Percentiles rank a stretch among this genome's conserved stretches.
Conservation (phyloP, 352 stramenopile genomes). For the Hyaloperonospora arabidopsidis region DNA sequence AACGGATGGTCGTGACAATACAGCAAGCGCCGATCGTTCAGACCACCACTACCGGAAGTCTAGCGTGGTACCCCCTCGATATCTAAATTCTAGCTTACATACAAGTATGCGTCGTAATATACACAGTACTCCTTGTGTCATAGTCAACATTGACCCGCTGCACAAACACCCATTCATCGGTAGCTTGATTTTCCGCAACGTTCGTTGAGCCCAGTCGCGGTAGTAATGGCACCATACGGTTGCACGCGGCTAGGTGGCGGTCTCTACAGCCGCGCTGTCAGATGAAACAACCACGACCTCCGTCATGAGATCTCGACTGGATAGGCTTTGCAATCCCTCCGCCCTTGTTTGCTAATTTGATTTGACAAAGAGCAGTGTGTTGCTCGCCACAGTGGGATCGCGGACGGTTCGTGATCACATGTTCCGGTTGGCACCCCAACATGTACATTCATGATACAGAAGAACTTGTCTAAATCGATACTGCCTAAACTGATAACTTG, state of each 20-base stretch:
- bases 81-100: too few species aligned
- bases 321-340: slow-evolving; percentile 9
- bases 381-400: slow-evolving; percentile 12
- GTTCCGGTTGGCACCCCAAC: too few species aligned
- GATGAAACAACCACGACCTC: slow-evolving; percentile 7
- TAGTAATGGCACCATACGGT: slow-evolving; percentile 16
- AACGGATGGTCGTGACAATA: slow-evolving; percentile 4
- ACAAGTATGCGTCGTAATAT: too few species aligned
- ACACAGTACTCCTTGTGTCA: too few species aligned
- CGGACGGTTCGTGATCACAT: not conserved
- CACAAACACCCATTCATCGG: too few species aligned
- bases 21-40: slow-evolving; percentile 1
- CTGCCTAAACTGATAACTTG: too few species aligned
- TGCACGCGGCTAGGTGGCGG: slow-evolving; percentile 8
- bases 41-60: too few species aligned
- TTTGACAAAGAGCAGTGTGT: slow-evolving; percentile 9
- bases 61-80: too few species aligned
- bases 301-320: slow-evolving; percentile 15
- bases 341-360: slow-evolving; percentile 8
- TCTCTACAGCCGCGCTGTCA: slow-evolving; percentile 2
- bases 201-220: not conserved
- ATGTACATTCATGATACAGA: too few species aligned
- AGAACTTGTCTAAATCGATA: too few species aligned
- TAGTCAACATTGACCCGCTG: too few species aligned
- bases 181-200: too few species aligned